Evolutionary conservation across 495 filamentous ascomycete species (phyloP), one percentile per base, ranked within the genome.

Genomic region (Penicillium psychrofluorescens): DNA sequence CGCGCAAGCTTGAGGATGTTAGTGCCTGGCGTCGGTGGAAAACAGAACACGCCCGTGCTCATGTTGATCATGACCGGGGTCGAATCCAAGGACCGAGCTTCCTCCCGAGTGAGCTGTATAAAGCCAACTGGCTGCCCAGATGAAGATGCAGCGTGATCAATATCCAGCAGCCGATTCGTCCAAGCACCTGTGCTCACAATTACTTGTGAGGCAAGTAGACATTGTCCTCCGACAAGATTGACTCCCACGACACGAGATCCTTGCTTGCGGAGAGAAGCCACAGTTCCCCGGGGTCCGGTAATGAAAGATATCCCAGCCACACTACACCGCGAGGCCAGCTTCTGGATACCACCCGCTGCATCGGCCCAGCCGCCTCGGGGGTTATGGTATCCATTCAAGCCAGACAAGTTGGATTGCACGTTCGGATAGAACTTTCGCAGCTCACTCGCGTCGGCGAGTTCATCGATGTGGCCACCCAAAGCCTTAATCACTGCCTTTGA

Each of bases 141-240:
- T 7, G 55, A 51, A 7, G 54, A 54, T 6, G 56, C 55, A 11
- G 55, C 46, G 29, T 62, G 51, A 73, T 37, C 88, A 51, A 34
- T 86, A 40, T 59, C 38, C 4, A 62, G 30, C 8, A 62, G 64
- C 0, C 69, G 63, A 7, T 74, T 74, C 4, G 83, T 84, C 89
- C 88, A 95, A 3, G 89, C 84, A 2, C 89, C 89, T 0, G 86
- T 76, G 1, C 86, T 85, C 9, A 90, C 64, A 42, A 95, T 70
- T 8, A 81, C 78, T 1, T 89, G 73, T 11, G 81, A 78, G 2
- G 87, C 87, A 0, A 61, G 63, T 1, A 90, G 41, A 11, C 48
- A 54, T 8, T 54, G 54, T 6, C 80, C 78, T 35, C 71, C 65
- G 0, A 57, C 49, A 4, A 88, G 62, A 29, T 61, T 59, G 4